A percentile compares a stretch with the other conserved stretches of the same genome.
Conservation (phyloP, 345 rosid species). For the Dovyalis caffra region DNA sequence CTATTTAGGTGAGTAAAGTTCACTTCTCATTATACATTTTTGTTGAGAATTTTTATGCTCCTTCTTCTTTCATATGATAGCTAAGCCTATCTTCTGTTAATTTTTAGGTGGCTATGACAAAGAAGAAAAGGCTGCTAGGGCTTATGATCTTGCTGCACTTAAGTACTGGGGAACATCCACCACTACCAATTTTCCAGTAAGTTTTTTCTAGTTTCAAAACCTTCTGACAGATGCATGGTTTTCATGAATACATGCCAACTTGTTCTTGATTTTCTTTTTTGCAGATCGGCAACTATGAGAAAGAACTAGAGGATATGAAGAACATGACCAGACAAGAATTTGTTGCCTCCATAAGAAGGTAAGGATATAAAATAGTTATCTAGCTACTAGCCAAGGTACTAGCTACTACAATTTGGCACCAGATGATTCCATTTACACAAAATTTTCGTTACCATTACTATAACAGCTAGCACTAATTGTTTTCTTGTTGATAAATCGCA, state of each 20-base stretch:
- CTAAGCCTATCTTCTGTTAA: not conserved
- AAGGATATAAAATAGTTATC: not conserved
- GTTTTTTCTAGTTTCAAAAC: not conserved
- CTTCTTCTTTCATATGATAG: no score
- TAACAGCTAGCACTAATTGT: not conserved
- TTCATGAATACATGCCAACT: no score
- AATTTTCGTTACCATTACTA: not conserved
- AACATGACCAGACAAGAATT: slow-evolving; percentile 98
- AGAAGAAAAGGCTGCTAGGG: slow-evolving; percentile 98
- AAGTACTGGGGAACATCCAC: slow-evolving; percentile 99
- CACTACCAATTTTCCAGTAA: slow-evolving; percentile 90
- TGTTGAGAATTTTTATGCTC: not conserved
- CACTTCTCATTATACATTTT: not conserved
- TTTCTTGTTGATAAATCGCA: slow-evolving; percentile 21
- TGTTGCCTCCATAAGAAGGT: slow-evolving; percentile 97
- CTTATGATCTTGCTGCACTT: slow-evolving; percentile 93
- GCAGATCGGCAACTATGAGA: slow-evolving; percentile 90
- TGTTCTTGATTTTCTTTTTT: not conserved
- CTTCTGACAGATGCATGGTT: not conserved
- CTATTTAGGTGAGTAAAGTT: slow-evolving; percentile 67
- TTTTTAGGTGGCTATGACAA: slow-evolving; percentile 92
- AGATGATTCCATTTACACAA: not conserved
- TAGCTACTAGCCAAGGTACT: not conserved
- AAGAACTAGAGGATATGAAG: slow-evolving; percentile 98
- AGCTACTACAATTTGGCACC: not conserved